phyloP scores from a whole-genome alignment of 78 protist species.

The Cyanophora paradoxa region DNA sequence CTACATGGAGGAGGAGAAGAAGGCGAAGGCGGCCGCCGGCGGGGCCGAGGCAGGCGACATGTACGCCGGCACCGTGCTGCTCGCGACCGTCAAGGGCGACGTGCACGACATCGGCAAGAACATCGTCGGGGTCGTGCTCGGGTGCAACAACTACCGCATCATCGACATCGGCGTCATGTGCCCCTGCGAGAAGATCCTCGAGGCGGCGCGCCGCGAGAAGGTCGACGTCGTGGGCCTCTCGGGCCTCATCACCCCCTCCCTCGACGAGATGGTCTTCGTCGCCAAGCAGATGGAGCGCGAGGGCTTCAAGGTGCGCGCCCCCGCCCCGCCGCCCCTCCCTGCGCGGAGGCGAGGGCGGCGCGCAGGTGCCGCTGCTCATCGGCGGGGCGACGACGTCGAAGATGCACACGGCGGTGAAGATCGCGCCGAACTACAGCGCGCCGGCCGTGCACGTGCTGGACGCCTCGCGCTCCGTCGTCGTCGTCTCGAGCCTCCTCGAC shows the following conservation, averaged over 20 bases:
- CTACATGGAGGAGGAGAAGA: slow-evolving; percentile 90
- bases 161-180: slow-evolving; percentile 76
- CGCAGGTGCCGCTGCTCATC: slow-evolving; percentile 93
- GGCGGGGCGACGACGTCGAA: slow-evolving; percentile 98
- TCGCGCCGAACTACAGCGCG: slow-evolving; percentile 71
- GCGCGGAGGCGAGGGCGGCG: too few species aligned
- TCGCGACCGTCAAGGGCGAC: slow-evolving; percentile 98
- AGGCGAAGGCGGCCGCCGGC: background rate
- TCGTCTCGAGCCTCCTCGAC: slow-evolving; percentile 59
- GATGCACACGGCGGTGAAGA: slow-evolving; percentile 97
- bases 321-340: background rate
- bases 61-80: slow-evolving; percentile 51
- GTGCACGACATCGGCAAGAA: slow-evolving; percentile 99
- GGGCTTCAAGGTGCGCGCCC: slow-evolving; percentile 34
- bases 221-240: slow-evolving; percentile 92
- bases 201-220: slow-evolving; percentile 50
- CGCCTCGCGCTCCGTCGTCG: slow-evolving; percentile 84
- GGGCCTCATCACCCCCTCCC: slow-evolving; percentile 98
- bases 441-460: slow-evolving; percentile 88
- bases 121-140: slow-evolving; percentile 95
- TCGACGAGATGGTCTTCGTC: slow-evolving; percentile 93
- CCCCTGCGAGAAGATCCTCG: slow-evolving; percentile 76
- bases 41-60: slow-evolving; percentile 6
- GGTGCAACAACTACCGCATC: slow-evolving; percentile 90
- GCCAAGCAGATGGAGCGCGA: slow-evolving; percentile 85